A percentile compares a stretch with the other conserved stretches of the same genome.
phyloP scores from a whole-genome alignment of 257 asterid species.

The Verbascum thapsus region DNA sequence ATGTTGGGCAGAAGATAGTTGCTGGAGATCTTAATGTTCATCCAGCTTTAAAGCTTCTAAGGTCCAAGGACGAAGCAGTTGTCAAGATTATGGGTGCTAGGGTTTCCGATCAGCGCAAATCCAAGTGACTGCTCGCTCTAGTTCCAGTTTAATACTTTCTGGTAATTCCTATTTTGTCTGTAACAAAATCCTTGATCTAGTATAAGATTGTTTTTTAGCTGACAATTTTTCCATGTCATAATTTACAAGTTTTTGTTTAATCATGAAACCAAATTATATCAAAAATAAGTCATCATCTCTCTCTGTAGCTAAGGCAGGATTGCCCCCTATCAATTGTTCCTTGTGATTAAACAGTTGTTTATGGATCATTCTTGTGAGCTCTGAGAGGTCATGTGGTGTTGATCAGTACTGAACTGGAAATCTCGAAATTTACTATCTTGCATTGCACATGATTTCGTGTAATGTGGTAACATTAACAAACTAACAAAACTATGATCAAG shows the following conservation, averaged over 20 bases:
- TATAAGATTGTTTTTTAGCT: slow-evolving; percentile 8
- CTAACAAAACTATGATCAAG: no score
- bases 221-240: slow-evolving; percentile 8
- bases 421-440: no score
- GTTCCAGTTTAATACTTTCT: no score
- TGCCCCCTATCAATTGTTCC: no score
- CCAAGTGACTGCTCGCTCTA: slow-evolving; percentile 32
- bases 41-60: slow-evolving; percentile 73
- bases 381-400: no score
- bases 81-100: slow-evolving; percentile 39
- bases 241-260: no score
- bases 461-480: no score
- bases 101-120: slow-evolving; percentile 38
- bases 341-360: no score
- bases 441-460: no score
- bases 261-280: slow-evolving; percentile 9
- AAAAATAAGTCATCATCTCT: not conserved
- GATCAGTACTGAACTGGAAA: no score
- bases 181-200: slow-evolving; percentile 17
- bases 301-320: slow-evolving; percentile 6
- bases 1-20: slow-evolving; percentile 75
- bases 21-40: slow-evolving; percentile 84
- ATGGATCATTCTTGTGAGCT: no score
- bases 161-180: not conserved
- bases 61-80: slow-evolving; percentile 38